phyloP scores from a whole-genome alignment of 768 basidiomycete species.

The Mycena pura region DNA sequence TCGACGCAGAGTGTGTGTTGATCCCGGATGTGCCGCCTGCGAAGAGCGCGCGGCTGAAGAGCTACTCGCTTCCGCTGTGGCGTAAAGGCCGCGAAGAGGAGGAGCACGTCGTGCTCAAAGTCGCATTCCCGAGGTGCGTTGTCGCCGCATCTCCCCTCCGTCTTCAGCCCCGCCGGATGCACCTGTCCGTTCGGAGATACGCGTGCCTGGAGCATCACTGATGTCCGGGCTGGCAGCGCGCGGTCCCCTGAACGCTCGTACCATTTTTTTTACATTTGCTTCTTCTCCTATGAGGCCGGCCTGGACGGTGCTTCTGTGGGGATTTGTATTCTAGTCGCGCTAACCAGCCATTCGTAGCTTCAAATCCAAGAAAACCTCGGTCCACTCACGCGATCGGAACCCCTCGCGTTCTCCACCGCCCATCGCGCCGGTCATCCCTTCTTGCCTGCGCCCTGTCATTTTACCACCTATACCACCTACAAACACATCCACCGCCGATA shows the following conservation, averaged over 20 bases:
- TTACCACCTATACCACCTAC: constrained; percentile 37
- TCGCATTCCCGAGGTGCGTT: constrained; percentile 67
- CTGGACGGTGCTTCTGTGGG: too few relatives aligned
- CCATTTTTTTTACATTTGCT: background rate
- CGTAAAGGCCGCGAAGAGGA: constrained; percentile 41
- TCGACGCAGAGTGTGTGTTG: constrained; percentile 75
- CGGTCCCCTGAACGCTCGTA: background rate
- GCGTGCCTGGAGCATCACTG: too few relatives aligned
- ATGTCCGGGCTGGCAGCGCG: background rate
- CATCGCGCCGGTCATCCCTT: background rate
- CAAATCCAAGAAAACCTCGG: constrained; percentile 18
- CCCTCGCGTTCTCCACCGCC: constrained; percentile 24
- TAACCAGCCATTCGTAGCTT: too few relatives aligned
- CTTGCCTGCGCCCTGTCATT: constrained; percentile 35
- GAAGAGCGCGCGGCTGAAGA: constrained; percentile 61
- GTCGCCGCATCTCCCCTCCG: constrained; percentile 11
- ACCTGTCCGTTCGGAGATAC: too few relatives aligned
- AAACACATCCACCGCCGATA: constrained; percentile 21
- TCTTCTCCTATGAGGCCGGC: background rate
- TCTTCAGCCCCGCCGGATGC: too few relatives aligned
- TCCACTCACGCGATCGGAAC: constrained; percentile 14
- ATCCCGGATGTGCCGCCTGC: constrained; percentile 63
- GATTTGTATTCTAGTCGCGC: background rate
- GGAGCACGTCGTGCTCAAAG: constrained; percentile 52
- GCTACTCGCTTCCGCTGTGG: constrained; percentile 75